These are phyloP conservation scores for Pilobolus umbonatus DNA, from an alignment of 192 early-diverging fungal genomes.

Conservation along the genomic window DNA sequence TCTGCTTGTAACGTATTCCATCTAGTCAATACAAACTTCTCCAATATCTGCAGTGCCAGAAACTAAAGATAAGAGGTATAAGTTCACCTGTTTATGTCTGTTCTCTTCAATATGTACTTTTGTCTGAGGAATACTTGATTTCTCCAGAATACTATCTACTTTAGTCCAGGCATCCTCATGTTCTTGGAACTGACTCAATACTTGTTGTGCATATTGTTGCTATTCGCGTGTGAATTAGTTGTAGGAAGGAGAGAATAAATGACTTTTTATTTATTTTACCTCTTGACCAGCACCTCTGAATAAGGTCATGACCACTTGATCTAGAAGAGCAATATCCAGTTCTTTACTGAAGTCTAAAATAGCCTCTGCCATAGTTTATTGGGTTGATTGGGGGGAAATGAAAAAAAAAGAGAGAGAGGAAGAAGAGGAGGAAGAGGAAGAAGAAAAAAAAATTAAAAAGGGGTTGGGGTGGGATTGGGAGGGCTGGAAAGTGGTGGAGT, in stretches of 20 bases:
- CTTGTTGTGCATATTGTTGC: conserved; percentile 82
- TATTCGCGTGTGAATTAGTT: conserved; percentile 30
- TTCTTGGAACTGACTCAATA: conserved; percentile 91
- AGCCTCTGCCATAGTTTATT: conserved; percentile 37
- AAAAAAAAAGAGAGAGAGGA: background rate
- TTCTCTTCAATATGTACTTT: conserved; percentile 58
- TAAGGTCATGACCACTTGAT: conserved; percentile 84
- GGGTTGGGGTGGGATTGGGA: too few species aligned
- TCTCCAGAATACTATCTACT: conserved; percentile 89
- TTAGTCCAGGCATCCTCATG: conserved; percentile 94
- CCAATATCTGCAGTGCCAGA: conserved; percentile 88
- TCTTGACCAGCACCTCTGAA: conserved; percentile 70
- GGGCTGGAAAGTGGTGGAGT: too few species aligned
- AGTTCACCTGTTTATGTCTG: background rate
- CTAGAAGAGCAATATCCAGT: conserved; percentile 81
- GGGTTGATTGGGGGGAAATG: background rate
- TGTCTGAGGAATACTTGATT: conserved; percentile 68
- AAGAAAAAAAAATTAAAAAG: background rate
- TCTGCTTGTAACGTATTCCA: conserved; percentile 92
- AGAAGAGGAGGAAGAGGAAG: conserved; percentile 1
- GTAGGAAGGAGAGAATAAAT: conserved; percentile 5
- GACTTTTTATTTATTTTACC: conserved; percentile 21
- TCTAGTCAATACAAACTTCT: conserved; percentile 91
- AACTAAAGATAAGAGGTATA: conserved; percentile 20
- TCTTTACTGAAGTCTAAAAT: conserved; percentile 89